phyloP scores from a whole-genome alignment of 2,329 filamentous ascomycete species.

The Helicocarpus griseus region DNA sequence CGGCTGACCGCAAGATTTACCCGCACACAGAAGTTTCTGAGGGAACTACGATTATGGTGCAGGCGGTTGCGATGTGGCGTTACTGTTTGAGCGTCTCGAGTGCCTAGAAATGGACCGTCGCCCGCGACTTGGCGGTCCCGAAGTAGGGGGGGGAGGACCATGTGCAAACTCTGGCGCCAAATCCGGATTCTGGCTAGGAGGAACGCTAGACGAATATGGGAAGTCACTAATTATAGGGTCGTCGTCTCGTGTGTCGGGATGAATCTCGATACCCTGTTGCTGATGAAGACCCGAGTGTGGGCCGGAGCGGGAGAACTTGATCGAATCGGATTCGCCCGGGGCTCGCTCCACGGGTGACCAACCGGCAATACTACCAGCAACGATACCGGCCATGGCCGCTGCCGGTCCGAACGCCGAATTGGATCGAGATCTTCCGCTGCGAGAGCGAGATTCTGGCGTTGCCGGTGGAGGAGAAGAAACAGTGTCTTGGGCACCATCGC shows the following conservation, averaged over 20 bases:
- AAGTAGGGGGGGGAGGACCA: conserved; percentile 25
- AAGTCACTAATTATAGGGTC: conserved; percentile 35
- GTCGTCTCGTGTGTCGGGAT: conserved; percentile 36
- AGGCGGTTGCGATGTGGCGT: not conserved
- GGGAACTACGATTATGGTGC: not conserved
- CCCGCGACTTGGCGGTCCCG: conserved; percentile 25
- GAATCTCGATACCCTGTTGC: conserved; percentile 37
- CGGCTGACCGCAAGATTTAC: not conserved
- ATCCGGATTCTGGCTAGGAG: conserved; percentile 39
- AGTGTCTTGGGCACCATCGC: conserved; percentile 13
- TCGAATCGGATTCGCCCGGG: conserved; percentile 26
- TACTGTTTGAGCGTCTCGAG: conserved; percentile 14
- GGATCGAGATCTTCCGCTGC: conserved; percentile 46
- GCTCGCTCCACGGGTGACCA: conserved; percentile 52
- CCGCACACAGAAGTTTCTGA: not conserved
- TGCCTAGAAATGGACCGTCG: conserved; percentile 27
- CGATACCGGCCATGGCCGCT: conserved; percentile 55
- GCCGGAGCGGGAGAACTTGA: conserved; percentile 28
- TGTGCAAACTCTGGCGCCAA: conserved; percentile 36
- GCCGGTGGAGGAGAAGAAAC: conserved; percentile 29
- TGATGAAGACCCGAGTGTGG: conserved; percentile 30
- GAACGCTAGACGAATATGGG: conserved; percentile 24
- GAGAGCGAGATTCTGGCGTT: conserved; percentile 45
- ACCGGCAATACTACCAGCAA: conserved; percentile 56
- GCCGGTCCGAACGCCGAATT: conserved; percentile 51